phyloP scores from a whole-genome alignment of 306 rosid species.

The Fagus sylvatica region DNA sequence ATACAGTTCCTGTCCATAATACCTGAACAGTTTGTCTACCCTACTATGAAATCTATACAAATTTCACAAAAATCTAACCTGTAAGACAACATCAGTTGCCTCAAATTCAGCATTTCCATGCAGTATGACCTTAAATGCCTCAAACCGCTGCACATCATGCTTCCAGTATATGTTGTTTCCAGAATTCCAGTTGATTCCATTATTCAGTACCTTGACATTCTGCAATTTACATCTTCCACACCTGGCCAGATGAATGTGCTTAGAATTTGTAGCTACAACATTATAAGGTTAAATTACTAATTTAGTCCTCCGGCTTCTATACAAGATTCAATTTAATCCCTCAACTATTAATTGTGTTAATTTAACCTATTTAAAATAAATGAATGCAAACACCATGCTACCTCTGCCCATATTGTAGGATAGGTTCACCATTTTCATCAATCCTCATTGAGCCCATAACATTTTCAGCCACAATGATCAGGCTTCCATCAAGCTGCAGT shows the following conservation, averaged over 20 bases:
- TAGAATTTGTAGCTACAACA: constrained; percentile 19
- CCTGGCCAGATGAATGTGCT: constrained; percentile 46
- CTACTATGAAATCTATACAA: constrained; percentile 24
- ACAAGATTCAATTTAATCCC: too few species aligned
- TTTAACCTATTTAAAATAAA: neutral
- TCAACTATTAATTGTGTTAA: too few species aligned
- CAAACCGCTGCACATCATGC: constrained; percentile 67
- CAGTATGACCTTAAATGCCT: constrained; percentile 64
- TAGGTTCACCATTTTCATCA: constrained; percentile 57
- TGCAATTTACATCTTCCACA: constrained; percentile 92
- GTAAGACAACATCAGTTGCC: constrained; percentile 70
- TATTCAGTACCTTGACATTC: constrained; percentile 73
- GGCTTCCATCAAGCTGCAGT: constrained; percentile 83
- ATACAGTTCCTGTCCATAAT: neutral
- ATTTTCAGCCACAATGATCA: constrained; percentile 61
- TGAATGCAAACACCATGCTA: constrained; percentile 26
- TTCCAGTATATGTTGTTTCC: constrained; percentile 78
- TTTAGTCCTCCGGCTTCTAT: too few species aligned
- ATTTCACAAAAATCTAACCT: constrained; percentile 52
- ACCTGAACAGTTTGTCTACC: constrained; percentile 6
- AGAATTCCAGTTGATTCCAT: constrained; percentile 79
- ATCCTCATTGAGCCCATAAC: constrained; percentile 63
- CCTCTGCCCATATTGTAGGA: constrained; percentile 85
- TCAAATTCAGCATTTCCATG: constrained; percentile 98
- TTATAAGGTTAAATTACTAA: neutral